These are phyloP conservation scores for Coniochaeta ligniaria DNA, from an alignment of 2,329 filamentous ascomycete species.

Conservation along the genomic window DNA sequence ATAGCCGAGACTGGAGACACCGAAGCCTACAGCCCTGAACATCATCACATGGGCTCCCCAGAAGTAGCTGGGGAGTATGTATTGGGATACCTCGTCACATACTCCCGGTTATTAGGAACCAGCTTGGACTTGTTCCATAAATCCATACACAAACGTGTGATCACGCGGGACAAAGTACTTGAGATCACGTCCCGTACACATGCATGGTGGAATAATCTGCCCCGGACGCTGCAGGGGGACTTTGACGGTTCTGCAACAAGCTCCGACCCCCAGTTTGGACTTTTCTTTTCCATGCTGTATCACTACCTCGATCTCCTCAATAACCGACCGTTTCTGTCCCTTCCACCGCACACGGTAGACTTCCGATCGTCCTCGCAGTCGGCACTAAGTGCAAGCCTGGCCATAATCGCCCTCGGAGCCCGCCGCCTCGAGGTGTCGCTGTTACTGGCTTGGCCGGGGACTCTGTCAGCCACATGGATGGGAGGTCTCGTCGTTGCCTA, in stretches of 20 bases:
- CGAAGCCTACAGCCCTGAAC: constrained; percentile 4
- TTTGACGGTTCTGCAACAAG: background rate
- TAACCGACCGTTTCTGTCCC: constrained; percentile 25
- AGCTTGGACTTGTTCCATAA: constrained; percentile 15
- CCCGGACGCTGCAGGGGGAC: constrained; percentile 10
- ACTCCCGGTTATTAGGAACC: constrained; percentile 12
- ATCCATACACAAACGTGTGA: constrained; percentile 15
- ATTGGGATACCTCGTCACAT: constrained; percentile 12
- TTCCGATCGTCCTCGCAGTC: constrained; percentile 23
- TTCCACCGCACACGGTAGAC: constrained; percentile 16
- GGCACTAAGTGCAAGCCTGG: constrained; percentile 18
- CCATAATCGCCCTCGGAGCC: constrained; percentile 17
- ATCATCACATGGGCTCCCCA: constrained; percentile 3
- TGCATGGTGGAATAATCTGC: constrained; percentile 19
- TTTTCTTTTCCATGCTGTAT: constrained; percentile 22
- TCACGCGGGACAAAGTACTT: constrained; percentile 11
- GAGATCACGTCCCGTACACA: constrained; percentile 13
- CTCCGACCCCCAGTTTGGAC: constrained; percentile 1
- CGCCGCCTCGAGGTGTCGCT: constrained; percentile 10
- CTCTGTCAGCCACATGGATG: constrained; percentile 27
- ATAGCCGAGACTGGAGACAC: background rate
- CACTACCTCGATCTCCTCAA: constrained; percentile 24
- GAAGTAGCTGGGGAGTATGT: constrained; percentile 9
- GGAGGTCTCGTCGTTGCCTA: constrained; percentile 27
- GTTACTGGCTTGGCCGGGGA: constrained; percentile 23